A percentile compares a stretch with the other conserved stretches of the same genome.
These are phyloP conservation scores for Monosporozyma yasuniensis DNA, from an alignment of 805 yeast species.

Conservation along the genomic window DNA sequence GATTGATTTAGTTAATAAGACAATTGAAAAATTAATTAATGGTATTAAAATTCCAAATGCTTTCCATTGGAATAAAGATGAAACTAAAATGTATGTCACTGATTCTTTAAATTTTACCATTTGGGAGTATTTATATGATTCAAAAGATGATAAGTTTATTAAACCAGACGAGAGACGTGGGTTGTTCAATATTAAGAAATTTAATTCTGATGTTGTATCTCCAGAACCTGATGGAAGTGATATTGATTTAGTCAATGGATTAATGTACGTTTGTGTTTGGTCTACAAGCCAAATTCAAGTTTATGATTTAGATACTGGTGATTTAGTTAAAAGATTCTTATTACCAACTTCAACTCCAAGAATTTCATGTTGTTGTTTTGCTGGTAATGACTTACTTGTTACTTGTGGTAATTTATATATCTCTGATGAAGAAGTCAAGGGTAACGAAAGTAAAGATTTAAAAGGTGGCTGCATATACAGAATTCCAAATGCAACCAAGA, in stretches of 20 bases:
- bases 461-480: constrained; percentile 59
- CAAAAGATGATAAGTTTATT: constrained; percentile 16
- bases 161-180: constrained; percentile 22
- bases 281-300: constrained; percentile 49
- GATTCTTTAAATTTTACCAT: constrained; percentile 42
- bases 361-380: constrained; percentile 66
- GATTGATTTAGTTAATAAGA: constrained; percentile 29
- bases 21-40: constrained; percentile 29
- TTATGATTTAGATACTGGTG: constrained; percentile 38
- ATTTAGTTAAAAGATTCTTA: constrained; percentile 39
- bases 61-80: constrained; percentile 40
- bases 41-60: constrained; percentile 62
- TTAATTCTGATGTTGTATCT: constrained; percentile 16
- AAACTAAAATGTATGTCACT: constrained; percentile 39
- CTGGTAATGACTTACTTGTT: constrained; percentile 54
- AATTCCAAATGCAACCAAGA: constrained; percentile 4
- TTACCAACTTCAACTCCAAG: constrained; percentile 52
- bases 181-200: constrained; percentile 32
- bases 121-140: constrained; percentile 32
- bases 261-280: constrained; percentile 62
- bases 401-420: constrained; percentile 48
- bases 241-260: constrained; percentile 41
- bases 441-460: constrained; percentile 25
- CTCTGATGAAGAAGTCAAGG: constrained; percentile 24
- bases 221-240: constrained; percentile 81